Evolutionary conservation across 208 protist species (phyloP), one percentile per base, ranked within the genome.

Genomic region (Leishmania arabica): DNA sequence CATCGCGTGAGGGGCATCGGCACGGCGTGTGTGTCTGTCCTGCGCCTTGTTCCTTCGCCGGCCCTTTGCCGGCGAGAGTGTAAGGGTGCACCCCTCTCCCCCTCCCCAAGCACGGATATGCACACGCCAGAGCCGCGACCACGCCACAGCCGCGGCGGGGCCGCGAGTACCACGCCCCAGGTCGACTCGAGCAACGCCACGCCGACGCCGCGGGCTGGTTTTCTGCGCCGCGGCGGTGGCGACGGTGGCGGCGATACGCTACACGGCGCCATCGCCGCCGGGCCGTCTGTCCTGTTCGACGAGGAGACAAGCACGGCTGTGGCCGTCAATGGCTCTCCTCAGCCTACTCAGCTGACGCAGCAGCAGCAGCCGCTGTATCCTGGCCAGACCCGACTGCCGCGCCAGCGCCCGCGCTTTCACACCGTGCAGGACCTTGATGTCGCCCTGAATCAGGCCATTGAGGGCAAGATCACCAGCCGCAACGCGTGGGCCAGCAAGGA

Each of bases 401-500:
- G 95, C 15, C 92, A 95, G 86, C 89, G 91, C 3, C 95, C 95
- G 17, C 90, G 93, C 73, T 95, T 97, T 71, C 89, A 93, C 87
- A 95, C 90, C 15, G 93, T 94, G 64, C 92, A 96, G 80, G 95
- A 95, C 76, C 87, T 97, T 21, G 95, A 98, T 65, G 84, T 93
- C 24, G 93, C 93, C 31, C 90, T 98, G n/a, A 82, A 96, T 65
- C 92, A 95, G 68, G 93, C 93, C 6, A 97, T 96, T 80, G 93
- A 98, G 62, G 95, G 95, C 4, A 96, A 96, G 75, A 97, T 98
- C 79, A 98, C 80, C n/a, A 91, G 87, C 68, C 95, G 95, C 84
- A 98, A 98, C 70, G 95, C 95, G 40, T 98, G 95, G 94, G 92
- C 81, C 21, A 93, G 87, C 58, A 95, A 95, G 81, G 94, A 97